Base-by-base conservation (phyloP, 169 alveolate species). In the Cryptosporidium xiaoi region DNA sequence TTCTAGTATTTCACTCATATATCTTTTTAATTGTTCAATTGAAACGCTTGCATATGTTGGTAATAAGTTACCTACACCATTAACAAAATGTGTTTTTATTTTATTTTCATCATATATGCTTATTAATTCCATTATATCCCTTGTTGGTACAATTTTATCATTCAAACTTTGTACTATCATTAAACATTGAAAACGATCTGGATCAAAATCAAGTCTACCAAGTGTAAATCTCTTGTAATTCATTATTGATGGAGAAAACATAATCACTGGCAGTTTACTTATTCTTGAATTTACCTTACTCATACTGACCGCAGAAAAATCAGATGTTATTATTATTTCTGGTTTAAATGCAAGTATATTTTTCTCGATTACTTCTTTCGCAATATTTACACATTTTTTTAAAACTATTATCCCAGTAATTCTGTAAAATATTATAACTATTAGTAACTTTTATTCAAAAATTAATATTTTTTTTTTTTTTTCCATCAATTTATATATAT, bases 31-130 rank as follows among this genome's bases (percentile, higher is more conserved):
- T 36, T 77, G 77, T 27, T 62, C 71, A 2, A 53, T 34, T 44
- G 87, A 77, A 77, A 77, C 62, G 15, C 87, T 77, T 62, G 77
- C 87, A 62, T 60, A 77, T 12, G 87, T 77, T 16, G 87, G 77
- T n/a, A 62, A 62, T 48, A 77, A 15, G n/a, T 27, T 77, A 4
- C 87, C 87, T 16, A 77, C 71, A 33, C 71, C 71, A 12, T 77
- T 58, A 20, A 77, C 18, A 50, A 77, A 77, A 18, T 77, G 87
- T 46, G 87, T 77, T 62, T 50, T 77, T 34, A 77, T 71, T 27
- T 77, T 53, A 13, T 34, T 29, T 13, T 62, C 71, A 46, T 77
- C 50, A 60, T 44, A 77, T 5, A 48, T 50, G 56, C 71, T 77
- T 20, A 77, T 27, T 44, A 77, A 36, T 51, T 77, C 77, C 71